These are phyloP conservation scores for Herpotrichia juniperi DNA, from an alignment of 2,329 filamentous ascomycete species.

Conservation along the genomic window DNA sequence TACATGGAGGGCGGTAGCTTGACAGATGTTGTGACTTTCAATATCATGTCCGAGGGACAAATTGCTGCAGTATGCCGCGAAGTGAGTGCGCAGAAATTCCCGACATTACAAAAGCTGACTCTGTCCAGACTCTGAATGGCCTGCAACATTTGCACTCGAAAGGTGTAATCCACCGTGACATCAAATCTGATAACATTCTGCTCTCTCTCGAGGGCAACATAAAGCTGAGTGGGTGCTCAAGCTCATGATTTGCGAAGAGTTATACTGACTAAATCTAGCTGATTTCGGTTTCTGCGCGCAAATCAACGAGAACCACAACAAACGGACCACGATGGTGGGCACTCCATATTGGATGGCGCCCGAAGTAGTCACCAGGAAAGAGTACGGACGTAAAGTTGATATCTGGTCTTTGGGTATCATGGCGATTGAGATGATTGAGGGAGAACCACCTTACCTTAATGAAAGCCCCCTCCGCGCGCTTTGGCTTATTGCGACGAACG, in stretches of 20 bases:
- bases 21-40: conserved; percentile 98
- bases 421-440: conserved; percentile 99
- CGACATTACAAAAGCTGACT: conserved; percentile 15
- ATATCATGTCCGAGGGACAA: conserved; percentile 98
- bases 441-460: conserved; percentile 94
- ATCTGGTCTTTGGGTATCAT: conserved; percentile 99
- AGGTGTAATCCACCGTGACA: conserved; percentile 96
- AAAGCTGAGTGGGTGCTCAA: conserved; percentile 78
- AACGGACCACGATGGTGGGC: conserved; percentile 98
- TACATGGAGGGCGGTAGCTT: conserved; percentile 99
- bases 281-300: conserved; percentile 99
- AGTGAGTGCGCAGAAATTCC: conserved; percentile 47
- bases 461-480: conserved; percentile 91
- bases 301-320: conserved; percentile 96
- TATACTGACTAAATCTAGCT: conserved; percentile 58
- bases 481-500: conserved; percentile 96
- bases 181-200: conserved; percentile 98
- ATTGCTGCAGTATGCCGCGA: conserved; percentile 96
- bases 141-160: conserved; percentile 96
- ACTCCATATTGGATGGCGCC: conserved; percentile 99
- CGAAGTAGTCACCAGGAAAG: conserved; percentile 95
- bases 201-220: conserved; percentile 94
- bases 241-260: background rate
- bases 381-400: conserved; percentile 97
- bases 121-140: conserved; percentile 74